Base-by-base conservation (phyloP, 441 rosid species). In the Croton setiger region DNA sequence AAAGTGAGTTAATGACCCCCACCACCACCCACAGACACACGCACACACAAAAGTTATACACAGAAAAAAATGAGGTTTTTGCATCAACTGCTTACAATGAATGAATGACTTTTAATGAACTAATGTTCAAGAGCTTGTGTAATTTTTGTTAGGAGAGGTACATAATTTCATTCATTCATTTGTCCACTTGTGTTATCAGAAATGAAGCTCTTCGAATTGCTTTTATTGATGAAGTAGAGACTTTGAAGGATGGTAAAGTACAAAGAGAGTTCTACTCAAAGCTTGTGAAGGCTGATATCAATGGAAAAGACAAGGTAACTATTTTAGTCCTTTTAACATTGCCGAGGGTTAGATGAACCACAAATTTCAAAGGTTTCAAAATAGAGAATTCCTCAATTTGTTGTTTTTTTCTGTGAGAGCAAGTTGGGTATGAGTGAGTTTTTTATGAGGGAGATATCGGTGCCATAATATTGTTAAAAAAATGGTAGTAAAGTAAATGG, bases 131-230 rank as follows among this genome's bases (percentile, higher is more conserved):
- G 9, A 18, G 5, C 18, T 52, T 44, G 9, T 51, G 23, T 23
- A 18, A 43, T 9, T 18, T 44, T 57, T 54, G 7, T 49, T 8
- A n/a, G 57, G 17, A 11, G 67, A 31, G 23, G 7, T 20, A 39
- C 36, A 23, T 9, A 20, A 68, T 23, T 48, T 39, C 55, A 64
- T 41, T 48, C 71, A 60, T 70, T 35, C 23, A 63, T 70, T 35
- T 20, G 65, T 73, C 75, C 45, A 45, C 66, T 63, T 80, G 13
- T 66, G n/a, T 72, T 81, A 66, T 56, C 82, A 95, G 99, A 83
- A 89, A 93, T 83, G 99, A 96, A 86, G 99, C 99, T 68, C 96
- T 96, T 70, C 99, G 99, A 60, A 88, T 96, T 71, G 99, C 99
- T 76, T 96, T 89, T 76, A 93, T 96, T 17, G 98, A 93, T 82